These are phyloP conservation scores for Aspergillus clavatus DNA, from an alignment of 2,329 filamentous ascomycete species.

Conservation along the genomic window DNA sequence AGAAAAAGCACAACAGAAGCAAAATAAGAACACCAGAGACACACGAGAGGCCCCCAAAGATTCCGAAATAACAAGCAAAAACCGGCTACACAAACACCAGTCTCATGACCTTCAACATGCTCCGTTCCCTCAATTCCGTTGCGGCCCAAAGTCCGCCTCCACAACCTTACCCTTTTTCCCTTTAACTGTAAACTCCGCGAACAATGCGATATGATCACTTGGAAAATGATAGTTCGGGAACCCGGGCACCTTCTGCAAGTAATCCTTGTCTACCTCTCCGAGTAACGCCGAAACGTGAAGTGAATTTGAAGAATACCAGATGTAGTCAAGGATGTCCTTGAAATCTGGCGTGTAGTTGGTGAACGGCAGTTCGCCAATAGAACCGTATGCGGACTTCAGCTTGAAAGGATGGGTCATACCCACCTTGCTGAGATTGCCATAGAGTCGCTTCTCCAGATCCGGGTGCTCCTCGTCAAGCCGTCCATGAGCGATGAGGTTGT, in stretches of 20 bases:
- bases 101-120: constrained; percentile 36
- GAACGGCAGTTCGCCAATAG: constrained; percentile 80
- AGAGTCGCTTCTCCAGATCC: constrained; percentile 75
- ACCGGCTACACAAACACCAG: constrained; percentile 36
- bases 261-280: constrained; percentile 78
- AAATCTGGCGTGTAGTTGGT: constrained; percentile 98
- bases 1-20: constrained; percentile 16
- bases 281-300: constrained; percentile 79
- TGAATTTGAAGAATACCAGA: constrained; percentile 93
- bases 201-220: constrained; percentile 83
- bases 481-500: constrained; percentile 80
- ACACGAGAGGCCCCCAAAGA: constrained; percentile 32
- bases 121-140: constrained; percentile 37
- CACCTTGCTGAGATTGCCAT: constrained; percentile 86
- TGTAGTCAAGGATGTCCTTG: constrained; percentile 87
- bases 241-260: constrained; percentile 79
- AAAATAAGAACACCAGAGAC: constrained; percentile 23
- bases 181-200: constrained; percentile 87
- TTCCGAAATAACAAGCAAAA: constrained; percentile 39
- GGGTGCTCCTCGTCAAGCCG: constrained; percentile 71
- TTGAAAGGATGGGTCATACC: constrained; percentile 95
- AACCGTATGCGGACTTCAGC: constrained; percentile 81
- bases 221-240: constrained; percentile 95
- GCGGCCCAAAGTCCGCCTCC: constrained; percentile 58
- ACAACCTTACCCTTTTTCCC: constrained; percentile 71